Base-by-base conservation (phyloP, 2,329 filamentous ascomycete genomes). In the Trematosphaeria pertusa region DNA sequence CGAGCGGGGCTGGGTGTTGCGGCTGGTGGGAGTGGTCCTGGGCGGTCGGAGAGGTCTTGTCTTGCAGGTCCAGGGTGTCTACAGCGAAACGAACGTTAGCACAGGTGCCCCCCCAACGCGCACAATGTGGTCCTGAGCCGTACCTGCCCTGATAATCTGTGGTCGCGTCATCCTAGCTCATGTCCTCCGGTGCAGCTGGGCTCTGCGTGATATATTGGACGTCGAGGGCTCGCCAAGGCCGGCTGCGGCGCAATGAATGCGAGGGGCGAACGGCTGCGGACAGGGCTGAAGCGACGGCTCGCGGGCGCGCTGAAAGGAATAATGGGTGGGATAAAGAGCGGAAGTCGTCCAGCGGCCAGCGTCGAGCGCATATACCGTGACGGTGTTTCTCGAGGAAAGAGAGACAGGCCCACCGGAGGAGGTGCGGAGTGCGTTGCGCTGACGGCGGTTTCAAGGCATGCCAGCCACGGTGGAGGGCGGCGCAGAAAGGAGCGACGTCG, bases 21-120 rank as follows among this genome's bases (percentile, higher is more conserved):
- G 76, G 77, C 65, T 83, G 82, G 58, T 78, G 79, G 12, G 81
- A 78, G 72, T 96, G 91, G 69, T 92, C 88, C 76, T 96, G 83
- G 30, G 93, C 90, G 35, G 92, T 94, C 24, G 91, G 91, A 48
- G 87, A 80, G 65, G 87, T 79, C 67, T 86, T 88, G 74, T 91
- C 85, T 81, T 97, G 94, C 41, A 97, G 85, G 76, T 97, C 94
- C 75, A 97, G 88, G 54, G 93, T 95, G 78, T 97, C 93, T 96
- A 74, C 28, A 46, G 48, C 42, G 50, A 41, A 48, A 7, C 7
- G 12, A 28, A 41, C 32, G 60, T 70, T 59, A 70, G 61, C 53
- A 50, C 39, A 45, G 48, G 47, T 37, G 21, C 11, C 32, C 32
- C 26, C 34, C 8, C 26, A 1, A 8, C 35, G 15, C 3, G 5